Base-by-base conservation (phyloP, 495 filamentous ascomycete genomes). In the Penicillium riverlandense region DNA sequence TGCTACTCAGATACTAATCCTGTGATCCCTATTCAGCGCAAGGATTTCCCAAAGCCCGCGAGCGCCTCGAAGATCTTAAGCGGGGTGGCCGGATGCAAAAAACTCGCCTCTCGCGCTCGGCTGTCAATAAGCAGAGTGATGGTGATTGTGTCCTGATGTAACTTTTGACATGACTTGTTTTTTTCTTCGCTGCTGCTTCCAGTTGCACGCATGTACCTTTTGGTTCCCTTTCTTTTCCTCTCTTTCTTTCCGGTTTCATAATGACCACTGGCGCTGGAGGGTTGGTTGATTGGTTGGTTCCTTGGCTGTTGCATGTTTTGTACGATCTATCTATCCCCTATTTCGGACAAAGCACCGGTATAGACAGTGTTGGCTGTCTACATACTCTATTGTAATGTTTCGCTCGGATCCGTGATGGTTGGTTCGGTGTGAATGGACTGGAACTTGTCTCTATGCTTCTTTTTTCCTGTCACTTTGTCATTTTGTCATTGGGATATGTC, bases 21-120 rank as follows among this genome's bases (percentile, higher is more conserved):
- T 45, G 22, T 32, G 46, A 49, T 36, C 66, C 54, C 12, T 43
- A 11, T 45, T 7, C 29, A 96, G 92, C 89, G 38, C 89, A 96
- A 72, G 85, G 89, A 59, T 95, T 92, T 63, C 85, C 87, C 33
- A 96, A 96, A 59, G 92, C 92, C 14, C 78, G 86, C 34, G 86
- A 94, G 55, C 82, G 91, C 39, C 77, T 98, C 15, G 90, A 96
- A 59, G 92, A 98, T 51, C 77, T 98, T 38, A 92, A 92, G 63
- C 76, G 79, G 45, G 80, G 82, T 22, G 65, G 67, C 2, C 83
- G 84, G 49, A 82, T 79, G 53, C 72, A 80, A 42, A 81, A 90
- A 38, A 90, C 94, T 52, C 77, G 84, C 38, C 80, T 94, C 35
- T 88, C 85, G n/a, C 74, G 90, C 37, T 89, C 80, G 32, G 85